Conservation (phyloP, 805 yeast species). For the Naumovozyma baii region DNA sequence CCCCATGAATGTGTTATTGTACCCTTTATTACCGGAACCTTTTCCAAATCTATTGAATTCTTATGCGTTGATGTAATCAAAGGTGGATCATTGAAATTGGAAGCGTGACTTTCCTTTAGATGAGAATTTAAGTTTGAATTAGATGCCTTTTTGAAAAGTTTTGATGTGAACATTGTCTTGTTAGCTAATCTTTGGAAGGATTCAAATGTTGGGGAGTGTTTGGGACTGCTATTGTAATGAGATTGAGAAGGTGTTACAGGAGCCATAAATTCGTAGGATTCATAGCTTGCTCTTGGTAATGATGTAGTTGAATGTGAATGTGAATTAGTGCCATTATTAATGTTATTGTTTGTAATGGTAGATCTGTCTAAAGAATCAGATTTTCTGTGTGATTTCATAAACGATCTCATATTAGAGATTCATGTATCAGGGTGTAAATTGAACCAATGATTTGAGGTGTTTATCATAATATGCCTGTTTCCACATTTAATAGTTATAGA, state of each 20-base stretch:
- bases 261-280: slow-evolving; percentile 4
- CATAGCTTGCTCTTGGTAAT: slow-evolving; percentile 10
- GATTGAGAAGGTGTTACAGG: slow-evolving; percentile 13
- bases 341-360: background rate
- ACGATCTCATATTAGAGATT: slow-evolving; percentile 30
- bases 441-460: no score
- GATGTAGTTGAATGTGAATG: background rate
- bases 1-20: slow-evolving; percentile 47
- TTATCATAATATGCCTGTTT: no score
- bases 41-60: background rate
- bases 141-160: slow-evolving; percentile 22
- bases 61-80: no score
- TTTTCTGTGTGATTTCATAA: slow-evolving; percentile 33
- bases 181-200: slow-evolving; percentile 23
- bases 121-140: slow-evolving; percentile 7
- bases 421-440: no score
- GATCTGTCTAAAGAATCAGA: slow-evolving; percentile 26
- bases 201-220: slow-evolving; percentile 20
- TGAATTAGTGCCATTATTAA: background rate
- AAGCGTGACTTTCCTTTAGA: background rate
- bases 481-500: no score
- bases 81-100: background rate
- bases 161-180: slow-evolving; percentile 22
- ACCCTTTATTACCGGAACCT: slow-evolving; percentile 34
- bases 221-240: slow-evolving; percentile 1